Percentiles rank a stretch among this genome's conserved stretches.
Evolutionary conservation across 352 stramenopile genomes (phyloP).

Genomic region (Globisporangium nunn): DNA sequence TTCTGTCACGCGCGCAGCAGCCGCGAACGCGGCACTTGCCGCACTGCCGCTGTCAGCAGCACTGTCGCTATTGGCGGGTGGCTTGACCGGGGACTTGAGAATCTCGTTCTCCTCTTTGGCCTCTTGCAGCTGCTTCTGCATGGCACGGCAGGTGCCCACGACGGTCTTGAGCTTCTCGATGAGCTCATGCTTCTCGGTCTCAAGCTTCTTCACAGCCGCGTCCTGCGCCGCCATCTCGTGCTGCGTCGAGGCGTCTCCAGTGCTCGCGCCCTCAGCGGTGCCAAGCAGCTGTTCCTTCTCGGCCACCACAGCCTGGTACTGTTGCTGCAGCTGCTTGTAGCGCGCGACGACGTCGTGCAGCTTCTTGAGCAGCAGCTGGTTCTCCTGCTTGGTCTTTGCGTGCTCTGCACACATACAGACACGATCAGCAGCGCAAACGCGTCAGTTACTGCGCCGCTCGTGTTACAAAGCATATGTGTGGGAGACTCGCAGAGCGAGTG

Average conservation of each 20-base stretch:
- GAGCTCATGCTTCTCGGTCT: constrained; percentile 63
- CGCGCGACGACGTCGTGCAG: constrained; percentile 46
- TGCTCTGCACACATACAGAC: constrained; percentile 8
- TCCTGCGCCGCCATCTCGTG: constrained; percentile 17
- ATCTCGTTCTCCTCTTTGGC: constrained; percentile 49
- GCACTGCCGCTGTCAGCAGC: neutral
- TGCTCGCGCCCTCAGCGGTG: neutral
- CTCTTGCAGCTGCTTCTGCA: constrained; percentile 70
- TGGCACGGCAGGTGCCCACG: constrained; percentile 52
- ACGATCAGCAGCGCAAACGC: too few species aligned
- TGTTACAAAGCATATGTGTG: neutral
- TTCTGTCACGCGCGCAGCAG: constrained; percentile 14
- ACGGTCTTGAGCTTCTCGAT: constrained; percentile 74
- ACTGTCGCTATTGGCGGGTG: neutral
- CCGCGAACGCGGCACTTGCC: constrained; percentile 10
- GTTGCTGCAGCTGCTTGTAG: constrained; percentile 45
- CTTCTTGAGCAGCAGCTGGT: constrained; percentile 47
- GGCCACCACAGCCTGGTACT: constrained; percentile 31
- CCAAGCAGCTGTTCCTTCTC: constrained; percentile 15
- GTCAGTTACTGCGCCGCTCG: neutral
- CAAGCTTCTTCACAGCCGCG: constrained; percentile 34
- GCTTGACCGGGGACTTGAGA: constrained; percentile 28
- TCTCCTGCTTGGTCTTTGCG: constrained; percentile 45
- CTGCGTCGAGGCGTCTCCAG: neutral
- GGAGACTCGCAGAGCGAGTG: neutral